phyloP scores from a whole-genome alignment of 1,284 basidiomycete species.

The Cryptococcus jaspeensis region DNA sequence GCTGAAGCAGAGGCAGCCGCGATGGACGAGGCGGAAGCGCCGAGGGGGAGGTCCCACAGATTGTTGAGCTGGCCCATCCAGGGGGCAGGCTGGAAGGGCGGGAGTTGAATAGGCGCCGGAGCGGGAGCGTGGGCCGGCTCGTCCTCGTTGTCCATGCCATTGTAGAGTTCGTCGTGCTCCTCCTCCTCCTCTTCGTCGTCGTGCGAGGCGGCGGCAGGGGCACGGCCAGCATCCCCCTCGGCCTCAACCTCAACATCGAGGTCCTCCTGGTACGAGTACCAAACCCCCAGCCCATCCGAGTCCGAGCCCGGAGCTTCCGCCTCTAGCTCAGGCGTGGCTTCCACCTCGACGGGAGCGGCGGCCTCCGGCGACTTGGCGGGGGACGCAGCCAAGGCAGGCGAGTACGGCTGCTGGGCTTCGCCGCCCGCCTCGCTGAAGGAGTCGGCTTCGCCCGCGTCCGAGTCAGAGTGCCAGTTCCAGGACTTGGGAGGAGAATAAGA shows the following conservation, averaged over 20 bases:
- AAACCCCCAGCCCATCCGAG: conserved; percentile 4
- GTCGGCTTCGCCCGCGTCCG: not conserved
- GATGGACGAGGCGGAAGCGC: too few relatives aligned
- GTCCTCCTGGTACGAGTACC: conserved; percentile 9
- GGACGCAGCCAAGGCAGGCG: not conserved
- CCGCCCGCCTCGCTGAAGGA: not conserved
- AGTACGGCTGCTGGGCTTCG: not conserved
- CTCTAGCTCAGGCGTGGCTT: not conserved
- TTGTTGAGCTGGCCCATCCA: too few relatives aligned
- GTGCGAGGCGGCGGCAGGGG: not conserved
- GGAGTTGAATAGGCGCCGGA: too few relatives aligned
- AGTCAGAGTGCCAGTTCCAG: not conserved
- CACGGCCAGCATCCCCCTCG: not conserved
- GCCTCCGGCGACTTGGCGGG: not conserved
- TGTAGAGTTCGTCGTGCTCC: not conserved
- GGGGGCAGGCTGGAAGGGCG: too few relatives aligned
- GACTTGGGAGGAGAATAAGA: too few relatives aligned
- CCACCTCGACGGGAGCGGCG: not conserved
- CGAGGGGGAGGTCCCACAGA: too few relatives aligned
- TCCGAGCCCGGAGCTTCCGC: too few relatives aligned
- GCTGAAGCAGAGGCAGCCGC: too few relatives aligned
- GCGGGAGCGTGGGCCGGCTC: too few relatives aligned
- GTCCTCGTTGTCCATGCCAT: too few relatives aligned
- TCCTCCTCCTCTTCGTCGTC: not conserved
- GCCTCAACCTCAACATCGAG: not conserved